These are phyloP conservation scores for Fraxinus nigra DNA, from an alignment of 305 asterid species.

Conservation along the genomic window DNA sequence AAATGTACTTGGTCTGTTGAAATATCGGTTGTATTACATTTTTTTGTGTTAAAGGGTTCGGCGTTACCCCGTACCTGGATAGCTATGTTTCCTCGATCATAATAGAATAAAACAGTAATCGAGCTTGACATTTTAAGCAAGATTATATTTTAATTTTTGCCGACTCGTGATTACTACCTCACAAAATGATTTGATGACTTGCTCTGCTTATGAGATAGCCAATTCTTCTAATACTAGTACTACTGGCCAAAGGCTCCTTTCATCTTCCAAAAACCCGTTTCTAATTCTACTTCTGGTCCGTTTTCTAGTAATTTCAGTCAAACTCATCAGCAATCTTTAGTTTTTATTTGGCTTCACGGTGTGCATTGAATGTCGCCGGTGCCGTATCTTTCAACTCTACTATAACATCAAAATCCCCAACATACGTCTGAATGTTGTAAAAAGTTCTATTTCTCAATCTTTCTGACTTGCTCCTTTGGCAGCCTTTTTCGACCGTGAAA, in stretches of 20 bases:
- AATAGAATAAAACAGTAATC: background rate
- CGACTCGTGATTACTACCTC: background rate
- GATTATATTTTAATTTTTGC: background rate
- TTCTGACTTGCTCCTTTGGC: no score
- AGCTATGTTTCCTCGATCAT: background rate
- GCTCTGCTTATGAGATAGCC: background rate
- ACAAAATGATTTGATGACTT: background rate
- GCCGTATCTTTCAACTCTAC: no score
- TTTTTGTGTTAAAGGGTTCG: background rate
- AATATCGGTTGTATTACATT: background rate
- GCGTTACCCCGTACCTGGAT: background rate
- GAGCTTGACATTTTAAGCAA: background rate
- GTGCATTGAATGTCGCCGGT: conserved; percentile 71
- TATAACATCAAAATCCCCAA: no score
- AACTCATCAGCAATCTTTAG: conserved; percentile 41
- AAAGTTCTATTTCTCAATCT: no score
- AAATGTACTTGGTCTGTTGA: background rate
- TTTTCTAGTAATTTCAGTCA: conserved; percentile 12
- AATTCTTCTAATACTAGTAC: conserved; percentile 27
- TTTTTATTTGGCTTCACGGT: conserved; percentile 53
- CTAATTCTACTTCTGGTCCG: conserved; percentile 16
- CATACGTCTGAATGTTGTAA: background rate
- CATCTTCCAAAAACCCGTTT: conserved; percentile 33
- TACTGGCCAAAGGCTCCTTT: conserved; percentile 30
- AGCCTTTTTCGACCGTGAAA: no score